Evolutionary conservation across 2,329 filamentous ascomycete species (phyloP), one percentile per base, ranked within the genome.

Genomic region (Nothopassalora personata): DNA sequence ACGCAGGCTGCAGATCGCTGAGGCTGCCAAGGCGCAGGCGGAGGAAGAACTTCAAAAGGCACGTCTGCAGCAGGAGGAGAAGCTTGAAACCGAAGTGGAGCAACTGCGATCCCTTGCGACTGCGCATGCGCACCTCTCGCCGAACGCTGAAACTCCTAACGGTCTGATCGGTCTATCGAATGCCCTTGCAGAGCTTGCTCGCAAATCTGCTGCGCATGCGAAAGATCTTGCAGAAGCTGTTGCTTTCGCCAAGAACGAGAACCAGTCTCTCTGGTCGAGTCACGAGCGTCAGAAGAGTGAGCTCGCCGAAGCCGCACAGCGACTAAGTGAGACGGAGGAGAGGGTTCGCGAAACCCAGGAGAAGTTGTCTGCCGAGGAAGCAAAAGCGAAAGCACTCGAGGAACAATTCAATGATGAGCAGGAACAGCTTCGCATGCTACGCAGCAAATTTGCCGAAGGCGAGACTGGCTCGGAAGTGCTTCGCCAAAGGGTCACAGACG

Each of bases 381-480:
- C 76, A 9, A 81, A 79, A 64, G 70, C 77, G 7, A 70, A 71
- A 1, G 75, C 77, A 0, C 69, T 84, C 34, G 74, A 75, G 15
- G 69, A 76, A 11, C 83, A 85, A 65, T 74, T 86, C n/a, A 79
- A 81, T 1, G 85, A 89, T 57, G 85, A 88, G 60, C 85, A 89
- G 43, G 77, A 81, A 13, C 87, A 94, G 66, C 80, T 96, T 23
- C 83, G 81, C 58, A 79, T 82, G 30, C 77, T 96, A 23, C 84
- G 89, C 58, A 78, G 79, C 15, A 88, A 88, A 71, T 86, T 96
- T 69, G 85, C 88, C 1, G 88, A 92, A 64, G 91, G 90, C 15
- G 90, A 94, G 73, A 91, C 86, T 3, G 91, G 91, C 5, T 91
- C 90, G 0, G 90, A 92, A 72, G 86, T 84, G 30, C 76, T 96